phyloP scores from a whole-genome alignment of 2,329 filamentous ascomycete species.

The Cladophialophora exuberans region DNA sequence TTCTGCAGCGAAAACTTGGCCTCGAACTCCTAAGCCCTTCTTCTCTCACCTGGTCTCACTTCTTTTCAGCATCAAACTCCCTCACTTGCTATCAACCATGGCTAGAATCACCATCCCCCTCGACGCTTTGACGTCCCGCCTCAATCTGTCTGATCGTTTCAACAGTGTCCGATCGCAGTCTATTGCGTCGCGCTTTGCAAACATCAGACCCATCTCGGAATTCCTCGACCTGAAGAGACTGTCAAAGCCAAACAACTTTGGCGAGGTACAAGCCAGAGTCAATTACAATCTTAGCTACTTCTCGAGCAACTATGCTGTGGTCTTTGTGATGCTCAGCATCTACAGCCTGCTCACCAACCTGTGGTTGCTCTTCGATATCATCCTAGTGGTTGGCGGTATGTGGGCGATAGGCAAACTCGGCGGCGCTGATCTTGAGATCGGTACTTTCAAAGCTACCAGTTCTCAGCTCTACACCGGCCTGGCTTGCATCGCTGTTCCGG shows the following conservation, averaged over 20 bases:
- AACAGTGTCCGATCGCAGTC: constrained; percentile 79
- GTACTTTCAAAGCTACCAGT: constrained; percentile 77
- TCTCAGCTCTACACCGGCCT: constrained; percentile 94
- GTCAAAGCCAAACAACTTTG: constrained; percentile 90
- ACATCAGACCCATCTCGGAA: constrained; percentile 86
- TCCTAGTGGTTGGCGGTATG: constrained; percentile 83
- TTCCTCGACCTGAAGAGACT: constrained; percentile 96
- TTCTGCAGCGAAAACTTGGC: not conserved
- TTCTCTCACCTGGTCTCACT: not conserved
- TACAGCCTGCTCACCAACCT: constrained; percentile 91
- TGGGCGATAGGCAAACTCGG: constrained; percentile 89
- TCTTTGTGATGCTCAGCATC: constrained; percentile 94
- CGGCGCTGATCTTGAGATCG: constrained; percentile 85
- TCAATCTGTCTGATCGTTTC: constrained; percentile 85
- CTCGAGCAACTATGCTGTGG: constrained; percentile 95
- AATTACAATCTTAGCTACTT: constrained; percentile 98
- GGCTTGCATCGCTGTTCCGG: constrained; percentile 78
- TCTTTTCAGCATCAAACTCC: not conserved
- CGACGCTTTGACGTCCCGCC: constrained; percentile 85
- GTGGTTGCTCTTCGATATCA: constrained; percentile 85
- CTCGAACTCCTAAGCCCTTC: not conserved
- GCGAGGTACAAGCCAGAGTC: constrained; percentile 85
- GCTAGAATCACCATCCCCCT: constrained; percentile 89
- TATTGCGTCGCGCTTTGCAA: constrained; percentile 81
- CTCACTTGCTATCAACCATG: constrained; percentile 55